phyloP scores from a whole-genome alignment of 106 monocot species.

The Cymbidium sinense region DNA sequence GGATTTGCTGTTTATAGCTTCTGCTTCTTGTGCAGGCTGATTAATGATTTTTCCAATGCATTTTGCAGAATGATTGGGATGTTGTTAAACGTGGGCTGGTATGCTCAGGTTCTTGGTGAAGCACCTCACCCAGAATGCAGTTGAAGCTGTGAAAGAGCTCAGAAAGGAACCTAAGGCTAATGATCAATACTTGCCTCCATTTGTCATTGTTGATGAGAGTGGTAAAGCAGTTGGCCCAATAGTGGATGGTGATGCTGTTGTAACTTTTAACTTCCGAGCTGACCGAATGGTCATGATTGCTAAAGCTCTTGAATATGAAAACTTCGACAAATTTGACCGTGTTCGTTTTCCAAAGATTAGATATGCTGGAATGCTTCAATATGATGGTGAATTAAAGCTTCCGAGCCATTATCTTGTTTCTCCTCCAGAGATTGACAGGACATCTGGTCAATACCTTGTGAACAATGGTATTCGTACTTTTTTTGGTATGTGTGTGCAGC shows the following conservation, averaged over 20 bases:
- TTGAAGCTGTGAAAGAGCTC: constrained; percentile 88
- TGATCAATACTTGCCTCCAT: constrained; percentile 94
- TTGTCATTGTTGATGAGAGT: constrained; percentile 84
- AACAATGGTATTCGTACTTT: constrained; percentile 86
- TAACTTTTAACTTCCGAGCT: constrained; percentile 91
- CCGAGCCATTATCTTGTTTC: constrained; percentile 75
- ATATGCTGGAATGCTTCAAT: constrained; percentile 98
- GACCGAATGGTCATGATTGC: constrained; percentile 97
- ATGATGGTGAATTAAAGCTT: constrained; percentile 95
- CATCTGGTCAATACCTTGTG: constrained; percentile 97
- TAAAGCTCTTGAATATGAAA: constrained; percentile 88
- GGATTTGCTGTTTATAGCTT: too few relatives aligned
- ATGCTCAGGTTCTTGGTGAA: constrained; percentile 98
- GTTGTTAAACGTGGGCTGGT: constrained; percentile 99
- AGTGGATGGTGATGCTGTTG: constrained; percentile 94
- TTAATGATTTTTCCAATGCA: constrained; percentile 2
- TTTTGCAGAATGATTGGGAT: constrained; percentile 82
- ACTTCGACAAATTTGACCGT: constrained; percentile 92
- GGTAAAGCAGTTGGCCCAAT: constrained; percentile 83
- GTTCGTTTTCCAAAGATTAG: constrained; percentile 77
- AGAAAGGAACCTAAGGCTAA: constrained; percentile 57
- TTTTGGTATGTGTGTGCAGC: constrained; percentile 47
- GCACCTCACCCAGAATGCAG: constrained; percentile 69
- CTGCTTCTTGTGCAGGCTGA: too few relatives aligned
- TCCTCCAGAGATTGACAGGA: constrained; percentile 94